These are phyloP conservation scores for Amaranthus palmeri DNA, from an alignment of 148 eudicot species.

Conservation along the genomic window DNA sequence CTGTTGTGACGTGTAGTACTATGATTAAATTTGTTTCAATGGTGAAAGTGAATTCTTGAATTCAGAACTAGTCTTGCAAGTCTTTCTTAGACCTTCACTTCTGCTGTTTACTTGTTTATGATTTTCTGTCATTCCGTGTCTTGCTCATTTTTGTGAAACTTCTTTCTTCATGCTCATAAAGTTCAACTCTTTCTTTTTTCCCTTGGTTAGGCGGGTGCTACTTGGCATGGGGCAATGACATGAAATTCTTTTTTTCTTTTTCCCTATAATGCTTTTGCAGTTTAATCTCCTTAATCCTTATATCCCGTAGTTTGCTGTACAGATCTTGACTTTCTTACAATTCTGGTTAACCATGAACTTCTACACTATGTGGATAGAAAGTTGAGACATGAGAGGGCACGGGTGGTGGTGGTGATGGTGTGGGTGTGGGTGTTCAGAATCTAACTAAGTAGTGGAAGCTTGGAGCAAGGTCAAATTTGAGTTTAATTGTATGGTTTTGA, in stretches of 20 bases:
- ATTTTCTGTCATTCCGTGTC: neutral
- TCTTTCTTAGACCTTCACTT: neutral
- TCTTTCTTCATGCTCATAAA: neutral
- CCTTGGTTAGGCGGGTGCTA: too few relatives aligned
- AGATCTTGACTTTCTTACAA: neutral
- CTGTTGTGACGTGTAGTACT: too few relatives aligned
- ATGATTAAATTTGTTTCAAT: neutral
- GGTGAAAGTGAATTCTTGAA: neutral
- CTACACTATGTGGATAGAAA: too few relatives aligned
- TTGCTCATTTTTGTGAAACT: neutral
- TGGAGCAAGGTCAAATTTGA: too few relatives aligned
- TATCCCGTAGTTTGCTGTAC: neutral
- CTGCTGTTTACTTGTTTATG: neutral
- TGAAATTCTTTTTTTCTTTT: neutral
- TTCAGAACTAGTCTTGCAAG: neutral
- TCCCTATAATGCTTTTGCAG: neutral
- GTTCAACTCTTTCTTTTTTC: neutral
- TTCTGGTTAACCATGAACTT: neutral
- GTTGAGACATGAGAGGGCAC: too few relatives aligned
- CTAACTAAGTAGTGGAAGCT: too few relatives aligned
- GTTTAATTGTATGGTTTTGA: too few relatives aligned
- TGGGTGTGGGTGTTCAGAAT: too few relatives aligned
- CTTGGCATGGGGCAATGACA: too few relatives aligned
- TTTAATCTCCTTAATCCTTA: neutral
- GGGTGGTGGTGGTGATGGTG: too few relatives aligned